Base-by-base conservation (phyloP, 1,284 basidiomycete genomes). In the Takashimella koratensis region DNA sequence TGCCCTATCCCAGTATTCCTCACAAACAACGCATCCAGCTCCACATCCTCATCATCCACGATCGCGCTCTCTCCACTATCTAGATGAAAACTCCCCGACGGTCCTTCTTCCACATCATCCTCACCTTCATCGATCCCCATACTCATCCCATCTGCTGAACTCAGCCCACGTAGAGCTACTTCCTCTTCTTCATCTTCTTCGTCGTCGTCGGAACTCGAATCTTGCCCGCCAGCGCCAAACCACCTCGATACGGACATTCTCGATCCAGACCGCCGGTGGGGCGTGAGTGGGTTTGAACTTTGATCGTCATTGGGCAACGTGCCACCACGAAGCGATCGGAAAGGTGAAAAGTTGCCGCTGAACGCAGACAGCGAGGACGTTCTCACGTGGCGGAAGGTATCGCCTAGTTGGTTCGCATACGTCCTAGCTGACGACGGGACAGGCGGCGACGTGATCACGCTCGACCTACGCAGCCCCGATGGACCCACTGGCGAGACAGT, bases 351-450 rank as follows among this genome's bases (percentile, higher is more conserved):
- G 39, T 55, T 54, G 3, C 22, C 21, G 13, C 51, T 48, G 36
- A 72, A 60, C 4, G 65, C 63, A 2, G 68, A 57, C 2, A 65
- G 40, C 1, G 65, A 66, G 1, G 65, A 59, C 3, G 69, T 57
- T 8, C 68, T 58, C 43, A 73, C 65, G 47, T 68, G 65, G 27
- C 68, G 60, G 43, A 73, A 53, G 10, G 65, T 67, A 21, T 69
- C 68, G 19, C 65, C 62, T 16, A 67, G 23, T 3, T 56, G 51
- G 23, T 56, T 23, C 13, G 57, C 48, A 44, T 58, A 62, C 0
- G 45, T 47, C n/a, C 45, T 23, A 25, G 26, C 30, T 22, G 25
- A 10, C n/a, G 20, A n/a, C 19, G 21, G 19, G 2, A 12, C 43
- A 2, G 26, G 36, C 10, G 13, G 40, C 16, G 45, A 25, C 21